phyloP scores from a whole-genome alignment of 768 basidiomycete genomes.

The Tylopilus vinaceipallidus region DNA sequence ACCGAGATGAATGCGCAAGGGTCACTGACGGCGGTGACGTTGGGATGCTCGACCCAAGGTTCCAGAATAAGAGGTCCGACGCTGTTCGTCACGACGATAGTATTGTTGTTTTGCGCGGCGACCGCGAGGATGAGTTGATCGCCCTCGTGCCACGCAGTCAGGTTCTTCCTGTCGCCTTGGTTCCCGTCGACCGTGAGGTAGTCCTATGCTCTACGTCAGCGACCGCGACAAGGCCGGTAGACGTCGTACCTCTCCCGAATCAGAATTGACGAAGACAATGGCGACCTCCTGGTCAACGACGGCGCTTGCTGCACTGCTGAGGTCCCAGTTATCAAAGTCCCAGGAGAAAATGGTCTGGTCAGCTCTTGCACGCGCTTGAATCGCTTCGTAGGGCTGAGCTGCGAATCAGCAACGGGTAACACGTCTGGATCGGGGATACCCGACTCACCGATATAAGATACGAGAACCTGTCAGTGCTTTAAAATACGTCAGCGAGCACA shows the following conservation, averaged over 20 bases:
- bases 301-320: conserved; percentile 44
- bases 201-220: conserved; percentile 24
- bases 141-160: conserved; percentile 39
- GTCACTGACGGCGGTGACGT: conserved; percentile 63
- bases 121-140: conserved; percentile 48
- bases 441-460: conserved; percentile 70
- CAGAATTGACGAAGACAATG: conserved; percentile 78
- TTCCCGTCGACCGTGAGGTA: conserved; percentile 63
- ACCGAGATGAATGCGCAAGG: conserved; percentile 9
- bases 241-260: conserved; percentile 69
- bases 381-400: conserved; percentile 70
- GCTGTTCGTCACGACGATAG: conserved; percentile 76
- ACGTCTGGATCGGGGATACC: neutral
- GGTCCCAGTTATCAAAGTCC: conserved; percentile 70
- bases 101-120: conserved; percentile 70
- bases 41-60: conserved; percentile 73
- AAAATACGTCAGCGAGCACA: neutral
- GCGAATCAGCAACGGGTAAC: neutral
- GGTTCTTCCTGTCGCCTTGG: conserved; percentile 36
- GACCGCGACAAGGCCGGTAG: neutral
- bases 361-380: conserved; percentile 66
- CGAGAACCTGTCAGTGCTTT: conserved; percentile 66
- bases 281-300: conserved; percentile 57
- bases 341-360: conserved; percentile 67
- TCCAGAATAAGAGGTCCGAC: conserved; percentile 73